These are phyloP conservation scores for Omphalea diandra DNA, from an alignment of 441 rosid species.

Conservation along the genomic window DNA sequence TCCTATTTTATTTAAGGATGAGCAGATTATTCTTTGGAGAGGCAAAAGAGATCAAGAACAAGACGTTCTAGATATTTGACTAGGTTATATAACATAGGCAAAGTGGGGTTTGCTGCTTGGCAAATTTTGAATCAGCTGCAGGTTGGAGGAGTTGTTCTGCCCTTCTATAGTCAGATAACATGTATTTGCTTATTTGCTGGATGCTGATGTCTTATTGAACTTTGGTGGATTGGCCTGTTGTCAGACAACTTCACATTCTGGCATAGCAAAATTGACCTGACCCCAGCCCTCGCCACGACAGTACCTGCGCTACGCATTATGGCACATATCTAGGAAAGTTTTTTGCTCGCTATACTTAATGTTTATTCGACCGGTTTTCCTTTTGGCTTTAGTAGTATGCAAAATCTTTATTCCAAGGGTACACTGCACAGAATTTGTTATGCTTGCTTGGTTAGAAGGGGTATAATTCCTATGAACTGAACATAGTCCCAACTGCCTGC, in stretches of 20 bases:
- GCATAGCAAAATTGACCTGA: not conserved
- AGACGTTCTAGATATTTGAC: constrained; percentile 10
- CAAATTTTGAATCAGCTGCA: not conserved
- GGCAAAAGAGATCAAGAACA: constrained; percentile 38
- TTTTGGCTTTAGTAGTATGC: no score
- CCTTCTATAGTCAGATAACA: not conserved
- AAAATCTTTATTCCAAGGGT: no score
- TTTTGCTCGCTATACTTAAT: no score
- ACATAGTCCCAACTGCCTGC: no score
- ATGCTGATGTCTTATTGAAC: not conserved
- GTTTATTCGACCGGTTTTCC: no score
- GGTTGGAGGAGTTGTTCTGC: not conserved
- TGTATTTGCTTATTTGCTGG: not conserved
- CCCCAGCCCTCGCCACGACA: not conserved
- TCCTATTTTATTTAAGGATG: constrained; percentile 79
- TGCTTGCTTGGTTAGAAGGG: no score
- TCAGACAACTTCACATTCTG: no score
- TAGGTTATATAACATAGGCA: constrained; percentile 1
- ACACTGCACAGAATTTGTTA: no score
- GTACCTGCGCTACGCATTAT: no score
- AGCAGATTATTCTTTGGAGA: constrained; percentile 79
- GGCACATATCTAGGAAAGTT: no score
- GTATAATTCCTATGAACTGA: no score
- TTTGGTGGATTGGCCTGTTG: not conserved
- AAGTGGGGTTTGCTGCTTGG: not conserved